These are phyloP conservation scores for Solanum pinnatisectum DNA, from an alignment of 257 asterid species.

Conservation along the genomic window DNA sequence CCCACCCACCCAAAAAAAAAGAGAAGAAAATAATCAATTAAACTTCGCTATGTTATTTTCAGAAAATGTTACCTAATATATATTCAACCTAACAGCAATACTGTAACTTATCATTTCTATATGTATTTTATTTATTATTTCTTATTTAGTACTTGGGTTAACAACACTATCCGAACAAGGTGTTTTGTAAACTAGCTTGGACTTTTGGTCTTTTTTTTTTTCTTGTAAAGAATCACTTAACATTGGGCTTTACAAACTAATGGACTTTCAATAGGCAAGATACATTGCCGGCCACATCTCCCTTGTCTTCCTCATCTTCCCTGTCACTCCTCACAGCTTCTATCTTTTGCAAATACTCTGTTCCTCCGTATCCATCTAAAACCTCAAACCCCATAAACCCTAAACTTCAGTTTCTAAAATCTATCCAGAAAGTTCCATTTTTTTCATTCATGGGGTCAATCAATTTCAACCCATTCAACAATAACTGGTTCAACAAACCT, in stretches of 20 bases:
- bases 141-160: no score
- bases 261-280: not conserved
- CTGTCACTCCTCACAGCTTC: not conserved
- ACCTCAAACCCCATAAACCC: not conserved
- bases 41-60: no score
- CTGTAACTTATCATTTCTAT: no score
- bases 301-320: not conserved
- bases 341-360: not conserved
- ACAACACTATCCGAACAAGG: no score
- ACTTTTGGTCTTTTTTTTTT: no score
- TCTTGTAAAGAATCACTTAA: not conserved
- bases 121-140: no score
- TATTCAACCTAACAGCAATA: no score
- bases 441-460: slow-evolving; percentile 50
- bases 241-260: not conserved
- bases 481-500: slow-evolving; percentile 68
- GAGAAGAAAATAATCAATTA: no score
- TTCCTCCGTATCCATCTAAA: not conserved
- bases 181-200: no score
- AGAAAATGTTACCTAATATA: no score
- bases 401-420: not conserved
- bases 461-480: slow-evolving; percentile 63
- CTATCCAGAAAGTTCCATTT: not conserved
- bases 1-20: no score
- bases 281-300: not conserved